phyloP scores from a whole-genome alignment of 768 basidiomycete species.

The Mycena crocata region DNA sequence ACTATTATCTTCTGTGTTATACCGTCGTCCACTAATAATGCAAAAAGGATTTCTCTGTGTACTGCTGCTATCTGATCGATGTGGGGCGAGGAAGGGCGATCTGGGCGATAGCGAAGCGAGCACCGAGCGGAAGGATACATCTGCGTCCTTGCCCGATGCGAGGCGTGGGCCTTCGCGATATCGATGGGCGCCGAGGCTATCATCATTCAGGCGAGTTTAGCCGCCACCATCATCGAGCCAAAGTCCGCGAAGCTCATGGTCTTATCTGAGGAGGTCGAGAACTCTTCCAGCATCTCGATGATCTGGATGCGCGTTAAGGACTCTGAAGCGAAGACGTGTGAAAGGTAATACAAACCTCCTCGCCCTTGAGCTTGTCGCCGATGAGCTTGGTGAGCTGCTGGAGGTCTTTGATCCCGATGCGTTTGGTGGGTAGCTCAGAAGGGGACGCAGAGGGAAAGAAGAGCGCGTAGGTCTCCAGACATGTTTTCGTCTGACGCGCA shows the following conservation, averaged over 20 bases:
- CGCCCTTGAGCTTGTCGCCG: slow-evolving; percentile 76
- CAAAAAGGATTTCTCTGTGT: slow-evolving; percentile 22
- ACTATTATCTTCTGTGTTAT: slow-evolving; percentile 31
- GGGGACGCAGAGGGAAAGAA: slow-evolving; percentile 73
- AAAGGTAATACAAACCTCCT: slow-evolving; percentile 63
- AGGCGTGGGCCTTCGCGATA: background rate
- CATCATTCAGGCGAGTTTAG: too few species aligned
- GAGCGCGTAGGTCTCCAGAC: slow-evolving; percentile 70
- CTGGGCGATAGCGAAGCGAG: slow-evolving; percentile 35
- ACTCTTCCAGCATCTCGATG: slow-evolving; percentile 79
- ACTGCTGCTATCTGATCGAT: background rate
- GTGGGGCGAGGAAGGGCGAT: background rate
- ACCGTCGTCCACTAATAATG: slow-evolving; percentile 28
- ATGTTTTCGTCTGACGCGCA: slow-evolving; percentile 51
- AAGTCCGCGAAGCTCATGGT: slow-evolving; percentile 77
- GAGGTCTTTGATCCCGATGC: slow-evolving; percentile 75
- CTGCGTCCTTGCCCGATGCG: background rate
- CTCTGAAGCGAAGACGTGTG: slow-evolving; percentile 6
- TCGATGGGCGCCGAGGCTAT: too few species aligned
- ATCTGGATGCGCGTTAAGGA: slow-evolving; percentile 59
- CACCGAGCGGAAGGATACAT: slow-evolving; percentile 47
- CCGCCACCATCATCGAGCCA: slow-evolving; percentile 81
- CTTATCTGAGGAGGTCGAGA: slow-evolving; percentile 76
- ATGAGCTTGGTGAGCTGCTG: slow-evolving; percentile 66
- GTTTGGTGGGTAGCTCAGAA: slow-evolving; percentile 58